Base-by-base conservation (phyloP, 2,329 filamentous ascomycete species). In the Thyridium curvatum region DNA sequence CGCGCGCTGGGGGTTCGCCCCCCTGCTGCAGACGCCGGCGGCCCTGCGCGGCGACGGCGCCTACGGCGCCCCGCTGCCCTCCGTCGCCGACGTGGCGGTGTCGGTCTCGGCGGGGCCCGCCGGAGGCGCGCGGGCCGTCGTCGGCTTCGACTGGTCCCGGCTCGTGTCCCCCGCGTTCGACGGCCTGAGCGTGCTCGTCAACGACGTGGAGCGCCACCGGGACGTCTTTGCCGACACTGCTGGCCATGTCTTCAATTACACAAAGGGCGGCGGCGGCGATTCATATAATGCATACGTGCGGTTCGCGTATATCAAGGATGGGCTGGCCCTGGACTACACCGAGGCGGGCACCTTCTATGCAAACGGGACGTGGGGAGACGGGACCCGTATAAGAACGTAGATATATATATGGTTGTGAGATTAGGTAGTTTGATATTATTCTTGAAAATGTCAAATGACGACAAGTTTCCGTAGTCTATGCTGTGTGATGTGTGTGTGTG, bases 1-100 rank as follows among this genome's bases (percentile, higher is more conserved):
- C 37, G 84, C 83, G 3, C 67, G 83, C 13, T 88, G 84, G 84
- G 84, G 84, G 1, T 89, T 87, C 52, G 83, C 79, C 40, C 72
- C 74, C 7, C 78, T 89, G 34, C 68, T 89, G 7, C 76, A 89
- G 54, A 87, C 84, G 0, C 77, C 79, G 0, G 69, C 61, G 2
- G 72, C 74, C 13, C 57, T 88, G n/a, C 66, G 71, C 26, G 69
- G 63, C 5, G 66, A 69, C 43, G 66, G 59, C 1, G 53, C 60
- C 10, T 46, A 62, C 14, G 67, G 69, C 8, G 70, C 66, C 1
- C 45, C 68, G 0, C 53, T 82, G 3, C 79, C 55, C 42, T 60
- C 38, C 1, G 55, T 60, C 29, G 41, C 61, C 38, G 49, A 49
- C 1, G 53, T 56, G 8, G 54, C 37, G 15, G 21, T 26, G 6